phyloP scores from a whole-genome alignment of 1,139 yeast genomes.

The Taphrina communis region DNA sequence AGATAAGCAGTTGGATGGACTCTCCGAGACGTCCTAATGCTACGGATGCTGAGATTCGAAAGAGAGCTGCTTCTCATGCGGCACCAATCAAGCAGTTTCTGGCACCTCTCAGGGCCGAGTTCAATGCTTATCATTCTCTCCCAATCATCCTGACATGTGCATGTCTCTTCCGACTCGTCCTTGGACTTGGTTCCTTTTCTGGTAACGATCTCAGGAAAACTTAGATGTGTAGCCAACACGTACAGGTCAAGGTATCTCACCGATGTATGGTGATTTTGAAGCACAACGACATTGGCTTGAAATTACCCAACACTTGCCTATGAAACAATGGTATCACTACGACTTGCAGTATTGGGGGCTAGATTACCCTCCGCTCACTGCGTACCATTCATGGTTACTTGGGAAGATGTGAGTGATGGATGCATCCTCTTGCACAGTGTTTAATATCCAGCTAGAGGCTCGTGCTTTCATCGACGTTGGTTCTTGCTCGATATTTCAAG shows the following conservation, averaged over 20 bases:
- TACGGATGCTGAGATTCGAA: background rate
- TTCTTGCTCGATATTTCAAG: conserved; percentile 73
- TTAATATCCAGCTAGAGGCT: background rate
- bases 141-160: conserved; percentile 72
- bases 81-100: conserved; percentile 33
- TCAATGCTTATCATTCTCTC: conserved; percentile 31
- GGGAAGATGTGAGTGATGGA: conserved; percentile 60
- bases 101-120: conserved; percentile 20
- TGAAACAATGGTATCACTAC: conserved; percentile 82
- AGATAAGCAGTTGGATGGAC: background rate
- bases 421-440: background rate
- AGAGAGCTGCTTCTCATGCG: background rate
- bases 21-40: background rate
- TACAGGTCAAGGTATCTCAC: conserved; percentile 58
- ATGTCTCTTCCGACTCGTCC: conserved; percentile 76
- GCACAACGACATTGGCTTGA: conserved; percentile 99
- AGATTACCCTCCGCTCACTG: conserved; percentile 97
- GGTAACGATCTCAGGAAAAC: conserved; percentile 56
- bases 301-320: conserved; percentile 75
- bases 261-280: conserved; percentile 93
- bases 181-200: conserved; percentile 87
- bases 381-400: conserved; percentile 81
- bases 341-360: conserved; percentile 94
- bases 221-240: background rate
- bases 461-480: conserved; percentile 72